phyloP scores from a whole-genome alignment of 2,329 filamentous ascomycete genomes.

The Xylariaceae sp. region DNA sequence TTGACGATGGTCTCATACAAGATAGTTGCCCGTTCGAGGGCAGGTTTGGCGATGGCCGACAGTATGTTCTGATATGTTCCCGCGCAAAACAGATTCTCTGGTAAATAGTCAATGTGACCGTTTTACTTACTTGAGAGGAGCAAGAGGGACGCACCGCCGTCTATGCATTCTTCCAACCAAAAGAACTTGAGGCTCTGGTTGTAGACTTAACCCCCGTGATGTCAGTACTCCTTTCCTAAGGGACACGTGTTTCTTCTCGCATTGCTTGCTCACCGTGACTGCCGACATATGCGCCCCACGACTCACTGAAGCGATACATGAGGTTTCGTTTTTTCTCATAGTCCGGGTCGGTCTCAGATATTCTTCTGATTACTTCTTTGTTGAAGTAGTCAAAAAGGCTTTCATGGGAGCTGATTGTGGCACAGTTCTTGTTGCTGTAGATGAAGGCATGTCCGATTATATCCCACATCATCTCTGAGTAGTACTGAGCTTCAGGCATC shows the following conservation, averaged over 20 bases:
- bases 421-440: slow-evolving; percentile 54
- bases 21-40: slow-evolving; percentile 50
- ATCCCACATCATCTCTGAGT: slow-evolving; percentile 57
- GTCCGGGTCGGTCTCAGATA: slow-evolving; percentile 41
- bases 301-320: slow-evolving; percentile 51
- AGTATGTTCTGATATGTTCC: slow-evolving; percentile 56
- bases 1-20: slow-evolving; percentile 45
- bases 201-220: slow-evolving; percentile 35
- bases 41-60: slow-evolving; percentile 54
- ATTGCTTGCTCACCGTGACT: slow-evolving; percentile 38
- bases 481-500: slow-evolving; percentile 40
- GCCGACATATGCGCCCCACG: slow-evolving; percentile 69
- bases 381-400: slow-evolving; percentile 53
- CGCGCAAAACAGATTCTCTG: slow-evolving; percentile 56
- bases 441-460: slow-evolving; percentile 64
- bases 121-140: slow-evolving; percentile 7
- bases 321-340: slow-evolving; percentile 39
- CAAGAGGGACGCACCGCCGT: slow-evolving; percentile 48
- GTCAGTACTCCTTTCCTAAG: background rate
- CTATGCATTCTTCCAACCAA: slow-evolving; percentile 73
- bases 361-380: slow-evolving; percentile 40
- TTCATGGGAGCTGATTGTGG: slow-evolving; percentile 41
- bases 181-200: slow-evolving; percentile 69
- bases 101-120: slow-evolving; percentile 14
- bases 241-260: background rate